phyloP scores from a whole-genome alignment of 306 rosid species.

The Coriaria nepalensis region DNA sequence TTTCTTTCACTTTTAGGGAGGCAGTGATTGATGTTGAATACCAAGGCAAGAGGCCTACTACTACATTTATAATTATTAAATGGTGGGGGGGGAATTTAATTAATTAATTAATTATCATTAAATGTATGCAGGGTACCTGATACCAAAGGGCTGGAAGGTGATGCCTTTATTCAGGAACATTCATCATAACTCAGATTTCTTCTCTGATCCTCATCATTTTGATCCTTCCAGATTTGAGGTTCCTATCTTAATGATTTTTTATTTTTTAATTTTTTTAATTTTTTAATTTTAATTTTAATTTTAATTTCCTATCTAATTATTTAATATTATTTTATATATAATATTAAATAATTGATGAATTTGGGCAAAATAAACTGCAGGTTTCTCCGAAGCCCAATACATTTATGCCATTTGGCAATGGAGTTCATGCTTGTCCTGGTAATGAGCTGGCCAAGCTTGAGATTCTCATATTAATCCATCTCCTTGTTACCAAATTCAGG shows the following conservation, averaged over 20 bases:
- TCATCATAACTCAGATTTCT: slow-evolving; percentile 74
- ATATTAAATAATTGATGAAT: no score
- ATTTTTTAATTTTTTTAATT: background rate
- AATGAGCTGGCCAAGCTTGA: slow-evolving; percentile 81
- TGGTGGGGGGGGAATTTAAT: no score
- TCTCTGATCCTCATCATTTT: slow-evolving; percentile 58
- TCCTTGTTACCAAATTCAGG: slow-evolving; percentile 61
- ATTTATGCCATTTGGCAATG: slow-evolving; percentile 87
- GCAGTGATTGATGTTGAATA: slow-evolving; percentile 74
- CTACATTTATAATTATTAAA: no score
- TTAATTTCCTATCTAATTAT: background rate
- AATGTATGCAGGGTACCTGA: slow-evolving; percentile 48
- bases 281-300: background rate
- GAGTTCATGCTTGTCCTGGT: slow-evolving; percentile 84
- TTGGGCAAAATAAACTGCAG: slow-evolving; percentile 13
- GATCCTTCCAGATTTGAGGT: slow-evolving; percentile 94
- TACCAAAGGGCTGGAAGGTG: slow-evolving; percentile 99
- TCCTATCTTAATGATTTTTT: background rate
- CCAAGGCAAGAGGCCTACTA: slow-evolving; percentile 50
- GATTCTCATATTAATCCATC: slow-evolving; percentile 60
- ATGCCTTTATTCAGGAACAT: slow-evolving; percentile 89
- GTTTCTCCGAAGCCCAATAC: slow-evolving; percentile 59
- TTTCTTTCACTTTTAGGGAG: slow-evolving; percentile 82
- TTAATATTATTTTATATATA: no score
- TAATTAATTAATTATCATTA: background rate